Evolutionary conservation across 176 grass and related monocot genomes (phyloP).

Genomic region (Luzula sylvatica): DNA sequence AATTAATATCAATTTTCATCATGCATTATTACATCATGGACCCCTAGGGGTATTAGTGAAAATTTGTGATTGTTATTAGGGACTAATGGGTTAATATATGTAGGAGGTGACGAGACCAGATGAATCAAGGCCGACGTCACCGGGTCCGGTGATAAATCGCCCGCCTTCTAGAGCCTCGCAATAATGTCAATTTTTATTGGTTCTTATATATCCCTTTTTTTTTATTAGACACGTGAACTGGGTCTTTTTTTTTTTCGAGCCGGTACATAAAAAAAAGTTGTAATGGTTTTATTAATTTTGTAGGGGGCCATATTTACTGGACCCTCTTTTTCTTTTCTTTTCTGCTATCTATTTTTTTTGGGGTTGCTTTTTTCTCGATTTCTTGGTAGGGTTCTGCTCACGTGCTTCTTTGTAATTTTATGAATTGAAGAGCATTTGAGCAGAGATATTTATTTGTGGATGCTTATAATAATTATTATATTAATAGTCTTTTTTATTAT

Average conservation of each 20-base stretch:
- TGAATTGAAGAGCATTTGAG: constrained; percentile 81
- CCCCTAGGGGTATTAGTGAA: no score
- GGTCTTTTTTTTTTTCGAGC: constrained; percentile 38
- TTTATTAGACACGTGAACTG: constrained; percentile 46
- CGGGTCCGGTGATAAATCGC: constrained; percentile 41
- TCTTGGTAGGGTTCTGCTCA: constrained; percentile 37
- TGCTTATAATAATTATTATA: constrained; percentile 20
- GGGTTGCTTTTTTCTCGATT: no score
- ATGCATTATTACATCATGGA: no score
- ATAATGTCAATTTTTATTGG: constrained; percentile 40
- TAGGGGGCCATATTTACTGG: constrained; percentile 39
- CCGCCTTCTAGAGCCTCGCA: constrained; percentile 55
- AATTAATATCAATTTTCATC: no score
- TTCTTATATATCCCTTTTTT: constrained; percentile 43
- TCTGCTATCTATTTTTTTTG: constrained; percentile 43
- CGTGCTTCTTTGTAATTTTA: constrained; percentile 99
- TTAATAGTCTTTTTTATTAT: no score
- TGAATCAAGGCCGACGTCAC: constrained; percentile 27
- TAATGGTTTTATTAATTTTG: constrained; percentile 50
- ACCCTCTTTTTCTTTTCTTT: constrained; percentile 24
- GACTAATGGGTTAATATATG: no score
- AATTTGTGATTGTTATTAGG: no score
- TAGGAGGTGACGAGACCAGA: constrained; percentile 75
- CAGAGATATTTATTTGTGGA: constrained; percentile 33
- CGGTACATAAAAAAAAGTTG: constrained; percentile 67